Evolutionary conservation across 2,329 filamentous ascomycete species (phyloP), one percentile per base, ranked within the genome.

Genomic region (Diaporthe vexans): DNA sequence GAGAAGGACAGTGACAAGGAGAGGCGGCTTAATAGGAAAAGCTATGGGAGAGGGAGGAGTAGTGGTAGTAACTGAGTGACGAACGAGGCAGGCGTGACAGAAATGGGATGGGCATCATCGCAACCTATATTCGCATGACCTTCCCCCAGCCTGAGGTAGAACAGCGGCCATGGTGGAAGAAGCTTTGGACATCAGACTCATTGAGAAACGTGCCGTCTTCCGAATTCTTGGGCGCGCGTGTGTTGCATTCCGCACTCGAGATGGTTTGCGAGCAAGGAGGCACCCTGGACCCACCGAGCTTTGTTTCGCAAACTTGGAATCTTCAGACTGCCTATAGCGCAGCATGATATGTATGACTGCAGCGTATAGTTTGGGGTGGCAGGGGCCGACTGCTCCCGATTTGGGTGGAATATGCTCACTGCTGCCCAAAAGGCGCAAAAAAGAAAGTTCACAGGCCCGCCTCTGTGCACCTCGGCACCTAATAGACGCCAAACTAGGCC

Each of bases 381-480:
- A 51, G 19, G 43, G 43, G 9, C 61, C 21, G 61, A 51, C 11
- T 24, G 26, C 17, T 52, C 46, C 61, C 43, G 29, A 67, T 24
- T 21, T 37, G 11, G 61, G 43, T n/a, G 46, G 40, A 48, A 48
- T 33, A 63, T 33, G 40, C 40, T 63, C 17, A 19, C 24, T 24
- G 11, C 24, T 11, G 40, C 40, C 59, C 40, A 13, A 40, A 33
- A 33, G 7, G 29, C 29, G 4, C 29, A 33, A 10, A 46, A 33
- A 61, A 46, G 37, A 61, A 61, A 6, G 37, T 61, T 46, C 58
- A 46, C 61, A 51, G 61, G 43, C 61, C 1, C 3, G 19, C 43
- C 61, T 35, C 61, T 51, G 61, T 65, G 46, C 61, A 52, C 61
- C 61, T 67, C 61, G 61, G 61, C 61, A 52, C 43, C 61, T 51